phyloP scores from a whole-genome alignment of 768 basidiomycete species.

The Leccinellum luteum region DNA sequence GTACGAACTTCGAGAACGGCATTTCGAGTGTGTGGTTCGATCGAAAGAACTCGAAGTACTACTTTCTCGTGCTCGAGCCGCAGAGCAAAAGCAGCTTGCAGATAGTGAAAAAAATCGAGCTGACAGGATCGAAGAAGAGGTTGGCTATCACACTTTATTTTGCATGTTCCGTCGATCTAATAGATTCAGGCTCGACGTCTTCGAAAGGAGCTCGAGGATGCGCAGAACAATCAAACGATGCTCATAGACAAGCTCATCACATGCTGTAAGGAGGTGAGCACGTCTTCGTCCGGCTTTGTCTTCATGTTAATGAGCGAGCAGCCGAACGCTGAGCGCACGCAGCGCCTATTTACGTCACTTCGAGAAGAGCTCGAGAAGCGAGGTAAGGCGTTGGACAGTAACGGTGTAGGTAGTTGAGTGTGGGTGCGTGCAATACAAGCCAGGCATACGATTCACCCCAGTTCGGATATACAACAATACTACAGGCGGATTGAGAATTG shows the following conservation, averaged over 20 bases:
- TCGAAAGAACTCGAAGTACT: conserved; percentile 90
- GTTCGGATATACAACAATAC: conserved; percentile 11
- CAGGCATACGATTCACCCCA: conserved; percentile 9
- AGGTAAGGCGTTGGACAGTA: conserved; percentile 46
- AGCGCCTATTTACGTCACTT: conserved; percentile 74
- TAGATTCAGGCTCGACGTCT: conserved; percentile 57
- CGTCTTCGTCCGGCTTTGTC: neutral
- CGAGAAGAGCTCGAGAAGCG: conserved; percentile 83
- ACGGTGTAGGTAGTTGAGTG: conserved; percentile 43
- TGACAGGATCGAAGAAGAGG: conserved; percentile 74
- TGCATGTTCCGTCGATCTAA: conserved; percentile 7
- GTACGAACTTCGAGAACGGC: conserved; percentile 86
- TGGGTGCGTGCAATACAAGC: conserved; percentile 17
- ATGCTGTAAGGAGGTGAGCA: conserved; percentile 82
- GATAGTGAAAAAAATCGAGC: conserved; percentile 70
- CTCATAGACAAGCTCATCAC: conserved; percentile 81
- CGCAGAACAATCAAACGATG: conserved; percentile 72
- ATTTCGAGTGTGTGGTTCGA: conserved; percentile 89
- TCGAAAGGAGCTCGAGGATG: conserved; percentile 76
- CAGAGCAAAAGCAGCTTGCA: conserved; percentile 81
- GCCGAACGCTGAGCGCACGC: conserved; percentile 82
- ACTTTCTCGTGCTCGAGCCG: conserved; percentile 81
- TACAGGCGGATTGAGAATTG: conserved; percentile 1
- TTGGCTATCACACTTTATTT: conserved; percentile 32
- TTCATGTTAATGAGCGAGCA: conserved; percentile 30